These are phyloP conservation scores for Sutorius australiensis DNA, from an alignment of 768 basidiomycete species.

Conservation along the genomic window DNA sequence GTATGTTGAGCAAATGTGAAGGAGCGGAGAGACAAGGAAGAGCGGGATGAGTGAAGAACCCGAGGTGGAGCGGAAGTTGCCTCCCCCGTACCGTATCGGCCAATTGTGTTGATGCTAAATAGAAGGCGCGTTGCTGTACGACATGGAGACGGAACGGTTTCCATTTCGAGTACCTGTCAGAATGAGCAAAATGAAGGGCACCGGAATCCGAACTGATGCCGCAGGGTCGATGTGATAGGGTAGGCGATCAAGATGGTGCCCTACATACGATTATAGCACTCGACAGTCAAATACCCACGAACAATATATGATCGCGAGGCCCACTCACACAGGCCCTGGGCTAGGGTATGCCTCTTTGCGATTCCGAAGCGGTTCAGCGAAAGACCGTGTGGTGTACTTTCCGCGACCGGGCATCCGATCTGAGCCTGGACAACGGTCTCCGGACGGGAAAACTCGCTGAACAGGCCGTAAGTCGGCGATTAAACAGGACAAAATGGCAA, in stretches of 20 bases:
- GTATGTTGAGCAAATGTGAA: background rate
- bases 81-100: slow-evolving; percentile 12
- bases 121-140: slow-evolving; percentile 18
- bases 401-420: background rate
- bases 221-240: slow-evolving; percentile 37
- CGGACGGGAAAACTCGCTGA: slow-evolving; percentile 16
- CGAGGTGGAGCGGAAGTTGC: slow-evolving; percentile 8
- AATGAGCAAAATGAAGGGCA: slow-evolving; percentile 24
- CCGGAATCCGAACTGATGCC: slow-evolving; percentile 31
- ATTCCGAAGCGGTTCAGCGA: slow-evolving; percentile 11
- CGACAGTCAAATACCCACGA: slow-evolving; percentile 7
- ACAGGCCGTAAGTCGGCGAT: slow-evolving; percentile 28
- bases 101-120: slow-evolving; percentile 19
- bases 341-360: slow-evolving; percentile 20
- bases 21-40: background rate
- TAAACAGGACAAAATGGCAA: slow-evolving; percentile 22
- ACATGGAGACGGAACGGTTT: slow-evolving; percentile 21
- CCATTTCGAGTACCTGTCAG: slow-evolving; percentile 16
- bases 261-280: slow-evolving; percentile 18
- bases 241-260: slow-evolving; percentile 35
- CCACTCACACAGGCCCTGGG: slow-evolving; percentile 14
- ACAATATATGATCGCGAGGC: slow-evolving; percentile 20
- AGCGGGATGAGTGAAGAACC: background rate
- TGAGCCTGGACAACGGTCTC: background rate
- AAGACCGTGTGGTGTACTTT: background rate